Evolutionary conservation across 257 asterid species (phyloP), one percentile per base, ranked within the genome.

Genomic region (Agastache rugosa): DNA sequence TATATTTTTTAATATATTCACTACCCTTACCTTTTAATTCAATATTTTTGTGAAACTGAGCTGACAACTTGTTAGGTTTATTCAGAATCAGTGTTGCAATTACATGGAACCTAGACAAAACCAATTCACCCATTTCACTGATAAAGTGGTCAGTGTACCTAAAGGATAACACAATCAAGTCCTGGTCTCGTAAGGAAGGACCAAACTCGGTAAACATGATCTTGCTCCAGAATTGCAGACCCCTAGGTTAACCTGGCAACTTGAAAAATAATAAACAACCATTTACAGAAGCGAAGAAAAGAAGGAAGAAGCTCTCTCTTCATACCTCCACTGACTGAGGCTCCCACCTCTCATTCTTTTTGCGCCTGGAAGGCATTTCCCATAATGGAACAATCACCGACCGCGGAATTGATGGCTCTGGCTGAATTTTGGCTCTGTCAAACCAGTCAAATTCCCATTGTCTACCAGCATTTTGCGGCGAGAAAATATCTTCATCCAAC

Each of bases 371-470:
- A 83, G 99, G 99, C 76, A 90, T 77, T 81, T 90, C 97, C 98
- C 99, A 94, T 34, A 79, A 77, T 25, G 99, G 99, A 81, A 92
- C 89, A 72, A 94, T 87, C 48, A 88, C 81, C 37, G 97, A 81
- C 11, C 97, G 92, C 0, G 96, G 93, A 72, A 85, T 67, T 29
- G 99, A 92, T 25, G 95, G 93, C 68, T 94, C 98, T 42, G 86
- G 83, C 60, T 80, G 89, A 77, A 88, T 77, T 77, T 83, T 82
- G 51, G 98, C 96, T 83, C 87, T 85, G 81, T 89, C 96, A 76
- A 94, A 94, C 99, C 99, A 94, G 81, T 94, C 98, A 63, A 92
- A 94, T 10, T 94, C 99, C 99, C 99, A 94, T 69, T 94, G 99
- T 78, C 85, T 90, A 63, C 99, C 99, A 62, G 87, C 87, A 74